Evolutionary conservation across 75 land plant genomes (phyloP).

Genomic region (Sequoiadendron giganteum): DNA sequence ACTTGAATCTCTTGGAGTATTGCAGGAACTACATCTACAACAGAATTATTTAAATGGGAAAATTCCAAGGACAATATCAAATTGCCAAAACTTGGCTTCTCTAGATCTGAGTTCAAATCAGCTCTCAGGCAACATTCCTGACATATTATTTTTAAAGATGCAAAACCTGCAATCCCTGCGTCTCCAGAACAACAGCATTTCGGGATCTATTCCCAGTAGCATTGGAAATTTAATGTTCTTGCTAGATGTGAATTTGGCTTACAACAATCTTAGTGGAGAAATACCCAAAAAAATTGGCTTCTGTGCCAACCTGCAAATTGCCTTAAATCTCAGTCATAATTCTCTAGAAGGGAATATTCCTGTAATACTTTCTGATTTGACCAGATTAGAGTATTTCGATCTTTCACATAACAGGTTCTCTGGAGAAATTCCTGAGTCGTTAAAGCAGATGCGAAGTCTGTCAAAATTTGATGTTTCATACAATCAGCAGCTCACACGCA

Average conservation of each 20-base stretch:
- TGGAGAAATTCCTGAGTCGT: background rate
- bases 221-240: background rate
- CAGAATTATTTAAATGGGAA: background rate
- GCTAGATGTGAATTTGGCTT: background rate
- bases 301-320: background rate
- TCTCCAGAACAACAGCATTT: background rate
- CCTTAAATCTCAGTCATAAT: background rate
- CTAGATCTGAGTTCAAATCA: background rate
- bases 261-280: background rate
- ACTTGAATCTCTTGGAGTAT: background rate
- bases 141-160: background rate
- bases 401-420: background rate
- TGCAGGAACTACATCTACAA: background rate
- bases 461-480: background rate
- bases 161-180: background rate
- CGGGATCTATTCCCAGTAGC: background rate
- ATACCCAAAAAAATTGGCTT: conserved; percentile 1
- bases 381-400: background rate
- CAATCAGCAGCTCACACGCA: background rate
- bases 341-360: conserved; percentile 8
- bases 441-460: background rate
- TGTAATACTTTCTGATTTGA: background rate
- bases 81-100: background rate
- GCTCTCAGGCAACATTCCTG: background rate
- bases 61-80: background rate